These are phyloP conservation scores for Murraya paniculata DNA, from an alignment of 345 rosid genomes.

Conservation along the genomic window DNA sequence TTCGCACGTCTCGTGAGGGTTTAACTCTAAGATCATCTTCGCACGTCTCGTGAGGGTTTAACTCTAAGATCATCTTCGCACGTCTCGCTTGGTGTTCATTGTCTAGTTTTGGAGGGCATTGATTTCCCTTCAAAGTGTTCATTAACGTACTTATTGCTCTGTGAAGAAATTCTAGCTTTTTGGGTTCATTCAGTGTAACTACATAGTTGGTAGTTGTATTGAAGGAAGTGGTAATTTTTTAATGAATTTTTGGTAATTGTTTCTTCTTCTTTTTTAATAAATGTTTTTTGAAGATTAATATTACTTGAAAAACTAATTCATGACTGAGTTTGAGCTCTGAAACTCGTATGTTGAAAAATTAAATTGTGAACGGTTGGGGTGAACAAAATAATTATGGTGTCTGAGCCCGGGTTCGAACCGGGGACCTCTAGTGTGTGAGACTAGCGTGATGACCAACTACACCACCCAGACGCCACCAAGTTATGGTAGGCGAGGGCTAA, in stretches of 20 bases:
- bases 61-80: not conserved
- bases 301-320: too few relatives aligned
- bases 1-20: not conserved
- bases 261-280: too few relatives aligned
- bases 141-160: not conserved
- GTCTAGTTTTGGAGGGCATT: not conserved
- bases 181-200: too few relatives aligned
- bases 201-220: conserved; percentile 47
- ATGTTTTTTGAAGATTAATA: too few relatives aligned
- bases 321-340: too few relatives aligned
- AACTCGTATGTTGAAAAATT: too few relatives aligned
- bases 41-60: conserved; percentile 30
- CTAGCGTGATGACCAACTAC: conserved; percentile 83
- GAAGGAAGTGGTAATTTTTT: conserved; percentile 61
- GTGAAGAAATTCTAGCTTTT: not conserved
- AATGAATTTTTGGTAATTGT: too few relatives aligned
- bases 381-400: conserved; percentile 13
- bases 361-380: too few relatives aligned
- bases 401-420: conserved; percentile 75
- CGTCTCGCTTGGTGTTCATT: not conserved
- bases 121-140: not conserved
- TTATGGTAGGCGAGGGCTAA: too few relatives aligned
- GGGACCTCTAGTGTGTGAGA: conserved; percentile 79
- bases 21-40: not conserved
- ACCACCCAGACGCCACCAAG: conserved; percentile 77